Conservation (phyloP, 495 filamentous ascomycete genomes). For the Astrocystis sublimbata region DNA sequence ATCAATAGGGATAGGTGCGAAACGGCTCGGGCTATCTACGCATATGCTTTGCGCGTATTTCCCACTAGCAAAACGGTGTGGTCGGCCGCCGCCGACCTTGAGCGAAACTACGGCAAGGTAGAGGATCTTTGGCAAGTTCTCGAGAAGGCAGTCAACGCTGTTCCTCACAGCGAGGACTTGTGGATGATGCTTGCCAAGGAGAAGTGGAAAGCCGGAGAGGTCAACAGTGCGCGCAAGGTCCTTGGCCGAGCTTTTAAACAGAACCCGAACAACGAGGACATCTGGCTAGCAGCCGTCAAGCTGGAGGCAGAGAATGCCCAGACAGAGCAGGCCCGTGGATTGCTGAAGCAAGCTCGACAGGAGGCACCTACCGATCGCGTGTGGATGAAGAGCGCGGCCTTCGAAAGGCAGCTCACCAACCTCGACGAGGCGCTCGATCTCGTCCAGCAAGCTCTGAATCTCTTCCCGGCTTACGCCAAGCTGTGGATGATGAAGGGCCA, state of each 20-base stretch:
- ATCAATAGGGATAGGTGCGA: conserved; percentile 78
- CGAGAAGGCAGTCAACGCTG: conserved; percentile 91
- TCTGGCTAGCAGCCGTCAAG: conserved; percentile 94
- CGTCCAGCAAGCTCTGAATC: conserved; percentile 79
- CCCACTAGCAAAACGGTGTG: conserved; percentile 79
- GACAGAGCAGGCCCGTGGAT: conserved; percentile 73
- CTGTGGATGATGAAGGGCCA: conserved; percentile 99
- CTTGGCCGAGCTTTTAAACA: conserved; percentile 87
- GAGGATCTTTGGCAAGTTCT: conserved; percentile 81
- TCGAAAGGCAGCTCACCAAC: conserved; percentile 82
- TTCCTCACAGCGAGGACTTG: conserved; percentile 82
- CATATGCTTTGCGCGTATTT: conserved; percentile 86
- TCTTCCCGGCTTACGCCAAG: conserved; percentile 86
- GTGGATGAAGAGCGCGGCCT: conserved; percentile 92
- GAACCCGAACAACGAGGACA: conserved; percentile 93
- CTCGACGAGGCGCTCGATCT: conserved; percentile 79
- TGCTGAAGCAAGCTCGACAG: conserved; percentile 76
- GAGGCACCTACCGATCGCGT: conserved; percentile 93
- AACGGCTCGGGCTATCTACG: conserved; percentile 90
- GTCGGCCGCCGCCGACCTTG: conserved; percentile 86
- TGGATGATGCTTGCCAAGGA: conserved; percentile 97
- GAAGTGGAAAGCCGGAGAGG: conserved; percentile 83
- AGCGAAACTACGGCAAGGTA: conserved; percentile 83
- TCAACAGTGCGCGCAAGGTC: conserved; percentile 80
- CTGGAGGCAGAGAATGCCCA: conserved; percentile 85